Percentiles rank a stretch among this genome's conserved stretches.
phyloP scores from a whole-genome alignment of 805 yeast genomes.

The Babjeviella inositovora region DNA sequence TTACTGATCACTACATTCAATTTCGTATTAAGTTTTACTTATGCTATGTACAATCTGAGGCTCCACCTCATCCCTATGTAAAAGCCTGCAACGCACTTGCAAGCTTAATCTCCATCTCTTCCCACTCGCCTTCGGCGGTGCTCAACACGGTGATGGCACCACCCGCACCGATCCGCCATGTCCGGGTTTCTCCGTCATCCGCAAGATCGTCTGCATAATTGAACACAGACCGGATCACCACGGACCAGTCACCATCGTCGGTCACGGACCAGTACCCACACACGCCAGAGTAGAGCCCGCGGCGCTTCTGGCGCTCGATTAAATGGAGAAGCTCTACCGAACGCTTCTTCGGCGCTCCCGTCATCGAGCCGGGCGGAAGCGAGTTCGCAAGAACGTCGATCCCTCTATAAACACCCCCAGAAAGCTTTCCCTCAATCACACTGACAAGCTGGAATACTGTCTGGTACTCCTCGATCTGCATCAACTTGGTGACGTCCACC shows the following conservation, averaged over 20 bases:
- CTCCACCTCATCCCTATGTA: too few species aligned
- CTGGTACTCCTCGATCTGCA: conserved; percentile 85
- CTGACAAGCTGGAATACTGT: conserved; percentile 88
- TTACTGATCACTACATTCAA: too few species aligned
- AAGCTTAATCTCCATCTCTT: conserved; percentile 74
- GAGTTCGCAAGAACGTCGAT: conserved; percentile 66
- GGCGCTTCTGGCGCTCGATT: conserved; percentile 39
- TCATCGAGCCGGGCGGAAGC: conserved; percentile 97
- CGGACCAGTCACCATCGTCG: conserved; percentile 91
- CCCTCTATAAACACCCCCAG: conserved; percentile 25
- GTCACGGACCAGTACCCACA: conserved; percentile 89
- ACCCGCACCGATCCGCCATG: conserved; percentile 93
- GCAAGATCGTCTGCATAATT: conserved; percentile 35
- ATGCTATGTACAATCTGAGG: too few species aligned
- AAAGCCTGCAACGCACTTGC: conserved; percentile 71
- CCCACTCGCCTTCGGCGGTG: conserved; percentile 74
- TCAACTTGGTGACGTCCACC: conserved; percentile 63
- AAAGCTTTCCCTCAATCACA: conserved; percentile 57
- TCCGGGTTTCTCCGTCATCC: conserved; percentile 5
- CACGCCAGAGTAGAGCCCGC: conserved; percentile 88
- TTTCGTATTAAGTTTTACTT: too few species aligned
- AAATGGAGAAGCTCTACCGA: conserved; percentile 70
- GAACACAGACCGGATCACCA: conserved; percentile 73
- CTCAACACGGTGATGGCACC: conserved; percentile 93
- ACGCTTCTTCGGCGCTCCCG: conserved; percentile 95